Evolutionary conservation across 176 grass and related monocot genomes (phyloP), one percentile per base, ranked within the genome.

Genomic region (Zizania latifolia): DNA sequence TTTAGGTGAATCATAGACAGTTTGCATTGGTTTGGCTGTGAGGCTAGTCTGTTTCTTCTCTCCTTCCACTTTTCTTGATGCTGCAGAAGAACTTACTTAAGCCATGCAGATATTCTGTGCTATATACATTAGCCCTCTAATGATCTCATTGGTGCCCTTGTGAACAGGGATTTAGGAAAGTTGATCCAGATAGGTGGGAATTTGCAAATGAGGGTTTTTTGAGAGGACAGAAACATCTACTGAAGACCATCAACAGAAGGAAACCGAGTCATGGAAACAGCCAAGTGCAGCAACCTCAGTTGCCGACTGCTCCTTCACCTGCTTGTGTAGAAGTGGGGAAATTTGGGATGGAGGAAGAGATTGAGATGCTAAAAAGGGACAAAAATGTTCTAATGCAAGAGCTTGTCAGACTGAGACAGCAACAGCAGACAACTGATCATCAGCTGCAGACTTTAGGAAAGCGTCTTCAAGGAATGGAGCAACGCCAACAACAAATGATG

Each of bases 341-440:
- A 14, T 99, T 94, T 69, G 95, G 95, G 51, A 82, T 99, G 75
- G 95, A 94, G 71, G 92, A 99, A 79, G 92, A 92, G 79, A 94
- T 99, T 9, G 92, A 92, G 67, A 84, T 74, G 63, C 84, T 99
- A 3, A 99, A 99, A 39, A 94, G 92, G 82, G 95, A 94, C 69
- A 99, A 99, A 65, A 99, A 99, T 53, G 96, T 99, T 33, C 82
- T 99, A 6, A 95, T 95, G 96, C 96, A 99, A 64, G 96, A 99
- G 55, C 89, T 99, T 29, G 87, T 94, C 50, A 91, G 87, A 71
- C 69, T 99, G 40, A 86, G 89, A 37, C 92, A 99, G 55, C 92
- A 95, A 69, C 92, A 99, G 58, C 96, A 99, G 67, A 67, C 89
- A 19, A 94, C 92, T 12, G 89, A 95, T 60, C 84, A 92, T 81